A percentile compares a stretch with the other conserved stretches of the same genome.
These are phyloP conservation scores for Aquilaria yunnanensis DNA, from an alignment of 345 rosid species.

Conservation along the genomic window DNA sequence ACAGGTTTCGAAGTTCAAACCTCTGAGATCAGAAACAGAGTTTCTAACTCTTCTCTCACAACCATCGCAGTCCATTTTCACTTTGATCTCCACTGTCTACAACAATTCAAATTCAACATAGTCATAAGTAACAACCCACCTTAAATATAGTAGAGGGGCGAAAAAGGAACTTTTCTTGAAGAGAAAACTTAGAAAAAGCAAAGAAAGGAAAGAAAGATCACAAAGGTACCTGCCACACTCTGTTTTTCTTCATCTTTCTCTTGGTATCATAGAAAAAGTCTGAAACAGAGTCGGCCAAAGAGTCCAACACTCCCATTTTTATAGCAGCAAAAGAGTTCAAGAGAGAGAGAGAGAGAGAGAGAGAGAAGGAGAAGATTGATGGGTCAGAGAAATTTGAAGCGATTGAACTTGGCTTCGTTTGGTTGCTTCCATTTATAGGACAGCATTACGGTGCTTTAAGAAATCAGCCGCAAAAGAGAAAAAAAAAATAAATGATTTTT, in stretches of 20 bases:
- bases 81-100: conserved; percentile 38
- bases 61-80: conserved; percentile 49
- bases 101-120: too few species aligned
- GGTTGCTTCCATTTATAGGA: too few species aligned
- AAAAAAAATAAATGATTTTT: too few species aligned
- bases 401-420: too few species aligned
- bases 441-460: too few species aligned
- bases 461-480: too few species aligned
- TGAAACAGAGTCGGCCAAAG: conserved; percentile 21
- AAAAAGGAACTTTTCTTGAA: background rate
- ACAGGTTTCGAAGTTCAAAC: conserved; percentile 3
- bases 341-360: too few species aligned
- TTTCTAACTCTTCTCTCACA: conserved; percentile 41
- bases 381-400: too few species aligned
- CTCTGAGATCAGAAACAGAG: conserved; percentile 38
- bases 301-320: conserved; percentile 37
- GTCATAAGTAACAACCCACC: too few species aligned
- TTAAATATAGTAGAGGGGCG: background rate
- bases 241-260: conserved; percentile 28
- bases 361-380: too few species aligned
- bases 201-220: background rate
- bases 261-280: conserved; percentile 19
- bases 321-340: too few species aligned
- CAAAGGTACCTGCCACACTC: conserved; percentile 30
- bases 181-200: background rate